Evolutionary conservation across 1,284 basidiomycete species (phyloP).

Genomic region (Schizophyllum amplum): DNA sequence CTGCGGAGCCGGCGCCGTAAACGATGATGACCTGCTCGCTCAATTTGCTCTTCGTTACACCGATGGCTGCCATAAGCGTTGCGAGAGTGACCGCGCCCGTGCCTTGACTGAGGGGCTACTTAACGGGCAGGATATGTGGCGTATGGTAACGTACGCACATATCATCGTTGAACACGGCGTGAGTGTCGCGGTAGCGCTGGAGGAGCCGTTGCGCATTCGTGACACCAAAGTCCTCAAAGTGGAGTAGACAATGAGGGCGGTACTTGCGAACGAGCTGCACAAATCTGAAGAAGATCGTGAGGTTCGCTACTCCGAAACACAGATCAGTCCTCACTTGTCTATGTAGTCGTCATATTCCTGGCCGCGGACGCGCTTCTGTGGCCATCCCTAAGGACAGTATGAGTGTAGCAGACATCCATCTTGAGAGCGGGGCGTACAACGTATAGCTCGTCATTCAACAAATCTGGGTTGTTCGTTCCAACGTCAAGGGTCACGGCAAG

Average conservation of each 20-base stretch:
- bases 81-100: slow-evolving; percentile 83
- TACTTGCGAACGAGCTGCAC: slow-evolving; percentile 43
- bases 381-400: slow-evolving; percentile 75
- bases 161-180: slow-evolving; percentile 77
- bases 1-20: slow-evolving; percentile 79
- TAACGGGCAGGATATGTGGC: no score
- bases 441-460: slow-evolving; percentile 59
- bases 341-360: slow-evolving; percentile 61
- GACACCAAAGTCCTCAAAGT: slow-evolving; percentile 76
- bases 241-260: slow-evolving; percentile 43
- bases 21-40: slow-evolving; percentile 72
- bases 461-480: slow-evolving; percentile 65
- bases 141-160: no score
- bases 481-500: slow-evolving; percentile 68
- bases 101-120: no score
- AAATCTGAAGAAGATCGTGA: slow-evolving; percentile 24
- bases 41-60: slow-evolving; percentile 63
- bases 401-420: no score
- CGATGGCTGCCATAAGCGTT: slow-evolving; percentile 66
- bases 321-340: slow-evolving; percentile 40
- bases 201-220: slow-evolving; percentile 70
- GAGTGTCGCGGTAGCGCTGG: slow-evolving; percentile 55
- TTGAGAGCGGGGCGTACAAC: slow-evolving; percentile 55
- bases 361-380: slow-evolving; percentile 53
- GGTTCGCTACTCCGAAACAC: neutral